Evolutionary conservation across 2,329 filamentous ascomycete species (phyloP).

Genomic region (Aspergillus aculeatus): DNA sequence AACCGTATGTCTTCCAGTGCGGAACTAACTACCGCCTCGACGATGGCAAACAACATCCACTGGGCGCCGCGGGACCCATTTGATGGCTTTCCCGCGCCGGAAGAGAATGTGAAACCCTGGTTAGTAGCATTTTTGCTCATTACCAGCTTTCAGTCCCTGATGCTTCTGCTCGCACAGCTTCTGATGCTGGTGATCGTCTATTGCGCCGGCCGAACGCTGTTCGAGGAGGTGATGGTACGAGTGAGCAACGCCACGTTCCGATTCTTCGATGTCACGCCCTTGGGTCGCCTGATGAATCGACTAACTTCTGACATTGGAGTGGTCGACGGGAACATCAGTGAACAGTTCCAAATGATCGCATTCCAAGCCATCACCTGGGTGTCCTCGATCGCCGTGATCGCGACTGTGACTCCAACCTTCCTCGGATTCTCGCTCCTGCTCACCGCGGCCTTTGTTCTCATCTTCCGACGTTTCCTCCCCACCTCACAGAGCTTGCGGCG

Average conservation of each 20-base stretch:
- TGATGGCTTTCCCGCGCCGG: conserved; percentile 63
- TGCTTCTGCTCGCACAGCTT: conserved; percentile 62
- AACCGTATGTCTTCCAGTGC: conserved; percentile 9
- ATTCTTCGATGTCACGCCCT: conserved; percentile 87
- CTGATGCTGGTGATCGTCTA: conserved; percentile 77
- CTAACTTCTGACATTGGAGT: conserved; percentile 88
- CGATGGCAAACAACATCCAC: conserved; percentile 8
- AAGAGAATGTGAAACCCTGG: conserved; percentile 70
- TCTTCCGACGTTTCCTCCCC: conserved; percentile 76
- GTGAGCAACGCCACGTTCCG: conserved; percentile 81
- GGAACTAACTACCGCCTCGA: conserved; percentile 8
- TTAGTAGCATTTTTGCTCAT: conserved; percentile 68
- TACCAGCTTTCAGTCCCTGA: conserved; percentile 59
- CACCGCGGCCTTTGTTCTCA: conserved; percentile 66
- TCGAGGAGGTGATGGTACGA: conserved; percentile 67
- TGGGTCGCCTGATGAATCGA: conserved; percentile 87
- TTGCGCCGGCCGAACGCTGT: conserved; percentile 72
- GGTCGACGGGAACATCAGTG: conserved; percentile 80
- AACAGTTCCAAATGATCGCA: conserved; percentile 68
- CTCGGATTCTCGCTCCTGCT: conserved; percentile 69
- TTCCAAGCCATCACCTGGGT: conserved; percentile 70
- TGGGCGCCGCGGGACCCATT: conserved; percentile 27
- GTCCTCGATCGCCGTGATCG: conserved; percentile 73
- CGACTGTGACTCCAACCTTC: conserved; percentile 73
- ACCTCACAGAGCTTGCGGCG: conserved; percentile 79